phyloP scores from a whole-genome alignment of 305 asterid genomes.

The Rubia occidens region DNA sequence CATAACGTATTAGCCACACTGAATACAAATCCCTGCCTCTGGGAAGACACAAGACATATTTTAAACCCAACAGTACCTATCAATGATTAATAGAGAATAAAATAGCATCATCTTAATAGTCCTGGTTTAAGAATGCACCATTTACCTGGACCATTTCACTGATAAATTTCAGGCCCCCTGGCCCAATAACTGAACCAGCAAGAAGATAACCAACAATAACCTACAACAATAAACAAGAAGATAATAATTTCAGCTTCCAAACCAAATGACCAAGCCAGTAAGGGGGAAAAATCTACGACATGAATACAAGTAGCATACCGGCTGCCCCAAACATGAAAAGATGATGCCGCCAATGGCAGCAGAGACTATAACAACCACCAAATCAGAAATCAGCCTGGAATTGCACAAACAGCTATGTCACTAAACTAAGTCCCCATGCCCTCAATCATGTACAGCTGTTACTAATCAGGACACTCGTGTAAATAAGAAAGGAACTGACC shows the following conservation, averaged over 20 bases:
- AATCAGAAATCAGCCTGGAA: constrained; percentile 89
- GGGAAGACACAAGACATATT: not conserved
- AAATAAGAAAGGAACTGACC: constrained; percentile 31
- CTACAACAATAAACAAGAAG: constrained; percentile 30
- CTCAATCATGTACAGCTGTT: not conserved
- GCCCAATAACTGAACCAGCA: constrained; percentile 94
- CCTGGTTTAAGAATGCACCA: not conserved
- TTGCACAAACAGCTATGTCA: constrained; percentile 17
- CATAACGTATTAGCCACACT: not conserved
- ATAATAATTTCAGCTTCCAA: not conserved
- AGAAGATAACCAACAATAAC: constrained; percentile 94
- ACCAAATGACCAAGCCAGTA: constrained; percentile 8
- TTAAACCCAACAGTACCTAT: not conserved
- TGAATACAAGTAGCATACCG: constrained; percentile 44
- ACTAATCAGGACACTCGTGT: not conserved
- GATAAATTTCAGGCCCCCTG: constrained; percentile 89
- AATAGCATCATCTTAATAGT: not conserved
- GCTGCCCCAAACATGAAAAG: constrained; percentile 92
- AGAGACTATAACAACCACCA: constrained; percentile 94
- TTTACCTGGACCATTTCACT: constrained; percentile 93
- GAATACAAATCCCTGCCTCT: not conserved
- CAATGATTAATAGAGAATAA: not conserved
- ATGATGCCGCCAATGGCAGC: constrained; percentile 93
- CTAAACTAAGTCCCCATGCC: not conserved
- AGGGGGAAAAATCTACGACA: constrained; percentile 9